A percentile compares a stretch with the other conserved stretches of the same genome.
phyloP scores from a whole-genome alignment of 2,329 filamentous ascomycete genomes.

The Incumbomyces delicatus region DNA sequence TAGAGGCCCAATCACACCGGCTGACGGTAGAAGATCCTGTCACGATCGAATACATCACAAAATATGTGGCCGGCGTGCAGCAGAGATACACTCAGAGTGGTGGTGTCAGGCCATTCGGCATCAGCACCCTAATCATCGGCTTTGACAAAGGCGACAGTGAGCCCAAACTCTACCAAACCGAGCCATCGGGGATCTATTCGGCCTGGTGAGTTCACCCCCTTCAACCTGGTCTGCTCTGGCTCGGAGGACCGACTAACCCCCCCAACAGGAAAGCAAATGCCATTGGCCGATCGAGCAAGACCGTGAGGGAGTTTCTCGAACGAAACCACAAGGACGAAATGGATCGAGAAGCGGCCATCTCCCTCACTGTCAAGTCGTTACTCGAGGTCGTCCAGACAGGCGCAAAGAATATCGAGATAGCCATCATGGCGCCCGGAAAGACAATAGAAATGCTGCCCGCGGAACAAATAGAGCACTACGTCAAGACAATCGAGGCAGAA shows the following conservation, averaged over 20 bases:
- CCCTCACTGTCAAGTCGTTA: slow-evolving; percentile 94
- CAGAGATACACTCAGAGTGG: slow-evolving; percentile 98
- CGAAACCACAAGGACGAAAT: slow-evolving; percentile 98
- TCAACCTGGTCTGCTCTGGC: too few relatives aligned
- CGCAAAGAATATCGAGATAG: slow-evolving; percentile 99
- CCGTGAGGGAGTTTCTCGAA: slow-evolving; percentile 95
- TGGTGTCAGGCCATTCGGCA: slow-evolving; percentile 96
- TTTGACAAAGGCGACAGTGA: slow-evolving; percentile 88
- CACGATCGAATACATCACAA: slow-evolving; percentile 98
- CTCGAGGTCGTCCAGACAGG: slow-evolving; percentile 97
- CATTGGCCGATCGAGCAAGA: slow-evolving; percentile 97
- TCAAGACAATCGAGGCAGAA: slow-evolving; percentile 98
- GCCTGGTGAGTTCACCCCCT: slow-evolving; percentile 66
- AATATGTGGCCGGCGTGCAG: slow-evolving; percentile 95
- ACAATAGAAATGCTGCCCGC: slow-evolving; percentile 84
- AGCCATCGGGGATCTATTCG: slow-evolving; percentile 98
- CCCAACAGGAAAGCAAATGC: slow-evolving; percentile 87
- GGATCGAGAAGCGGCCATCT: slow-evolving; percentile 92
- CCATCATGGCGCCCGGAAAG: slow-evolving; percentile 92
- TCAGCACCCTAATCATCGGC: slow-evolving; percentile 95
- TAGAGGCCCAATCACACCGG: slow-evolving; percentile 95
- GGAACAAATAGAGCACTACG: slow-evolving; percentile 92
- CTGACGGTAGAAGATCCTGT: slow-evolving; percentile 95
- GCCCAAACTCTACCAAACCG: slow-evolving; percentile 90
- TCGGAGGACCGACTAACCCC: slow-evolving; percentile 8